Evolutionary conservation across 768 basidiomycete genomes (phyloP).

Genomic region (Termitomyces sp.): DNA sequence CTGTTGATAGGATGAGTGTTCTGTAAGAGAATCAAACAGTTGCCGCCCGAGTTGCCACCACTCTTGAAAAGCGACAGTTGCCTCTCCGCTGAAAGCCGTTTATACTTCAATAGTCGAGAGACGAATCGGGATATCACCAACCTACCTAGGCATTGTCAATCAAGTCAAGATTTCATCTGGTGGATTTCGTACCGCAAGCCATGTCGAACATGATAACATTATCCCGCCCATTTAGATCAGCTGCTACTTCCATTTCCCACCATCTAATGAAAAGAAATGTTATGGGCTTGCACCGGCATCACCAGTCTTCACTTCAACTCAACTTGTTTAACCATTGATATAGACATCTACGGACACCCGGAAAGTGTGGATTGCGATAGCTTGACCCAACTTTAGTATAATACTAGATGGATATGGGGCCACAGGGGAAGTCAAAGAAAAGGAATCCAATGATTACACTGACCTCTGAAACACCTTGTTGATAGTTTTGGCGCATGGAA

Average conservation of each 20-base stretch:
- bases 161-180: conserved; percentile 8
- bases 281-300: conserved; percentile 5
- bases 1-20: conserved; percentile 2
- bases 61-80: conserved; percentile 50
- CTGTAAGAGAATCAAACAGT: conserved; percentile 9
- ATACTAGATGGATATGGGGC: conserved; percentile 37
- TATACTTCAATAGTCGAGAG: not conserved
- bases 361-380: conserved; percentile 72
- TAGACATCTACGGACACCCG: conserved; percentile 53
- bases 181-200: conserved; percentile 42
- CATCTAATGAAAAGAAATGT: conserved; percentile 22
- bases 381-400: conserved; percentile 60
- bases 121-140: conserved; percentile 9
- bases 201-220: conserved; percentile 49
- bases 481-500: conserved; percentile 37
- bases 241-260: conserved; percentile 29
- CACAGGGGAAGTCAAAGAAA: not conserved
- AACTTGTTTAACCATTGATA: conserved; percentile 50
- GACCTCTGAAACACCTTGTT: conserved; percentile 55
- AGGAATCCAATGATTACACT: conserved; percentile 5
- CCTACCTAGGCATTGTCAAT: conserved; percentile 21
- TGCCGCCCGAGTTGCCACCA: conserved; percentile 48
- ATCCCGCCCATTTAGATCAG: conserved; percentile 13
- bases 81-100: conserved; percentile 51
- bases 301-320: not conserved